These are phyloP conservation scores for Henningerozyma blattae DNA, from an alignment of 805 yeast genomes.

Conservation along the genomic window DNA sequence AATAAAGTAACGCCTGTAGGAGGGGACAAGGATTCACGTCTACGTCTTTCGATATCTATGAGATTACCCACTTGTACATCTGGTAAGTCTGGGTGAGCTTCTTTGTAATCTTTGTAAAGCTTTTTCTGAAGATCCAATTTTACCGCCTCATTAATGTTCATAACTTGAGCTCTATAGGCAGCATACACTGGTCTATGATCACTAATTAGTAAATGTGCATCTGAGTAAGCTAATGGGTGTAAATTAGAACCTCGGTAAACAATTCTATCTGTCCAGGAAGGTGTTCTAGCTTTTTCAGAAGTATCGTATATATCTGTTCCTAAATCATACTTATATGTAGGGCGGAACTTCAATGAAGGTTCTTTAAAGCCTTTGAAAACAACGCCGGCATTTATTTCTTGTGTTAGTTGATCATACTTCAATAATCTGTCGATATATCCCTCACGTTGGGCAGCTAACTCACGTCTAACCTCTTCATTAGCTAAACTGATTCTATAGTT, in stretches of 20 bases:
- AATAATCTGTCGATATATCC: conserved; percentile 33
- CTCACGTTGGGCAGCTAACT: conserved; percentile 35
- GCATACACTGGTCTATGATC: conserved; percentile 94
- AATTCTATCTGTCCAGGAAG: conserved; percentile 94
- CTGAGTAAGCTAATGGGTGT: conserved; percentile 55
- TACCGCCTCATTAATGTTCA: conserved; percentile 52
- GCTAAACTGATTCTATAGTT: conserved; percentile 68
- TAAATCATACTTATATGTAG: conserved; percentile 87
- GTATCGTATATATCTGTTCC: conserved; percentile 74
- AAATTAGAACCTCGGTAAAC: conserved; percentile 49
- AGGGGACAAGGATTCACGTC: not conserved
- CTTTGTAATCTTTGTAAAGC: conserved; percentile 47
- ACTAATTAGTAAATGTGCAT: conserved; percentile 53
- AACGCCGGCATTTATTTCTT: conserved; percentile 58
- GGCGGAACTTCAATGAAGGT: conserved; percentile 62
- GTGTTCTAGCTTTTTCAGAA: conserved; percentile 84
- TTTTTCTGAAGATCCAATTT: conserved; percentile 44
- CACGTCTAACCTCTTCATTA: conserved; percentile 60
- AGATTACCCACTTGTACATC: conserved; percentile 9
- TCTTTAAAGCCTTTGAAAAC: conserved; percentile 73
- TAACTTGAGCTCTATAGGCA: conserved; percentile 53
- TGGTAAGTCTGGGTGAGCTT: conserved; percentile 21
- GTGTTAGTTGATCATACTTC: conserved; percentile 65
- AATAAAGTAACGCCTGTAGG: conserved; percentile 2
- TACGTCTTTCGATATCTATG: not conserved